Evolutionary conservation across 495 filamentous ascomycete species (phyloP).

Genomic region (Melanomma pulvis-pyrius): DNA sequence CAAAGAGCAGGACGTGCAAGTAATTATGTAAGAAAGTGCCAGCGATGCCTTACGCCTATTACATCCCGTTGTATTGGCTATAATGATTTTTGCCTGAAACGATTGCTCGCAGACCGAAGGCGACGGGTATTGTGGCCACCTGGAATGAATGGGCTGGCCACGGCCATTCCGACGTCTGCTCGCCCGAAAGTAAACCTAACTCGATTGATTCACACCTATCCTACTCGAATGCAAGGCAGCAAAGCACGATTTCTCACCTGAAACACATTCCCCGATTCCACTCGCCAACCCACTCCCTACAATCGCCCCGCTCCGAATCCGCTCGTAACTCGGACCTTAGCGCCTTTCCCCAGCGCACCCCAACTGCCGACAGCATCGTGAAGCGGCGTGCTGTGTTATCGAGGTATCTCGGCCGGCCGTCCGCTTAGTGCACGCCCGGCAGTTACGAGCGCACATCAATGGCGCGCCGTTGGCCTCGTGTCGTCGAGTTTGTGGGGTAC

Average conservation of each 20-base stretch:
- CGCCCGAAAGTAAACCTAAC: no score
- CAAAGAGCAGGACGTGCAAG: no score
- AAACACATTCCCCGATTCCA: background rate
- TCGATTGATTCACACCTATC: no score
- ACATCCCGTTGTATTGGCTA: no score
- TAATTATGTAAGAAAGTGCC: no score
- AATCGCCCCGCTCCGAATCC: no score
- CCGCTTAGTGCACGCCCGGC: background rate
- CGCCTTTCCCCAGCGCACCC: background rate
- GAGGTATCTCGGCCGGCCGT: background rate
- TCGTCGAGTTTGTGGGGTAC: background rate
- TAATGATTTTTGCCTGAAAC: no score
- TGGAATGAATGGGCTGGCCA: background rate
- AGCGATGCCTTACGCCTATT: no score
- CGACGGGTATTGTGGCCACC: no score
- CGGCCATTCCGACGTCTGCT: background rate
- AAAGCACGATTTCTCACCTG: background rate
- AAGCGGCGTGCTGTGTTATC: background rate
- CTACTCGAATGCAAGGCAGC: no score
- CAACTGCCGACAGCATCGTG: constrained; percentile 7
- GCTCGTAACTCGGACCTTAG: background rate
- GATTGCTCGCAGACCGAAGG: no score
- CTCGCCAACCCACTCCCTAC: background rate
- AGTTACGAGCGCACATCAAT: background rate
- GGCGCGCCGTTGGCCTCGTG: background rate